Base-by-base conservation (phyloP, 495 filamentous ascomycete species). In the Collariella sp. region DNA sequence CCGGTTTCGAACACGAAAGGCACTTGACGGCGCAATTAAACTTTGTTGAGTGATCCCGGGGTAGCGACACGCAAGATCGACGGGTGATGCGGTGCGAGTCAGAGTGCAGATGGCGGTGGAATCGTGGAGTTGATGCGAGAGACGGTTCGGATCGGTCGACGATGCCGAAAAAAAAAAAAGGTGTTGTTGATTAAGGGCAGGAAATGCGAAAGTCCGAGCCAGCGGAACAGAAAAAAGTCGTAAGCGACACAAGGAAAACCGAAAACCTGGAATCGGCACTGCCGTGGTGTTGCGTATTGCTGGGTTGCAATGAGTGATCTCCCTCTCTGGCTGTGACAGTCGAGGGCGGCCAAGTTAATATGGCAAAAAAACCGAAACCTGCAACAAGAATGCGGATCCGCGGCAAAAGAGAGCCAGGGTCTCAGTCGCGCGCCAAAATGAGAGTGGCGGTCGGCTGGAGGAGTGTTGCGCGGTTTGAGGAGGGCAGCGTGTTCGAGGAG, bases 401-500 rank as follows among this genome's bases (percentile, higher is more conserved):
- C 52, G 52, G 52, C 40, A 51, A 58, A 46, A 45, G 44, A 20
- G 35, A 49, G 36, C 46, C 34, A 31, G 46, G 51, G 56, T 16
- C 38, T 47, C 58, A 61, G 60, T 67, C 64, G 64, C 64, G 64
- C 64, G 64, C 62, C 62, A 64, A 67, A 63, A 18, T 19, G 26
- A 42, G 43, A 46, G 49, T 12, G 19, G 42, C 54, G 36, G 63
- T 43, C 50, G 54, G 55, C 41, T 45, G 36, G 36, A 52, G 45
- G 41, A 46, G 55, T 44, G 55, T 50, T 46, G 54, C 41, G 57
- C 52, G 45, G 39, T 49, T 39, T 41, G 50, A 23, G 18, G 18
- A n/a, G 50, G 39, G 52, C 45, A 57, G 62, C 45, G 57, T 64
- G 66, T 68, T 67, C 58, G 66, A 69, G 66, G 55, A 67, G 62